Percentiles rank a stretch among this genome's conserved stretches.
phyloP scores from a whole-genome alignment of 2,329 filamentous ascomycete genomes.

The Ascochyta lentis region DNA sequence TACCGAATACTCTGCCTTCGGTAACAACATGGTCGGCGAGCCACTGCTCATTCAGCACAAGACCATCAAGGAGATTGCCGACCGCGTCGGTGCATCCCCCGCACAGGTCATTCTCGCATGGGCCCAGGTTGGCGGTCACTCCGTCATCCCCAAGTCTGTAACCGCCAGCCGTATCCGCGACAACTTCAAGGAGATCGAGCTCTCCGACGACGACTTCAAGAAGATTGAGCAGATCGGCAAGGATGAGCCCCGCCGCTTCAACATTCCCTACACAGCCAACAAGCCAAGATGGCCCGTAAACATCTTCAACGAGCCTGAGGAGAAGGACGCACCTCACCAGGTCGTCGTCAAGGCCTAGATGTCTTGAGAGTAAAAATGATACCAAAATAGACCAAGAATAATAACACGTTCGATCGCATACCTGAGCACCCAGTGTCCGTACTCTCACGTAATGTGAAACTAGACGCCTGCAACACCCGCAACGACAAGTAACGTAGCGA shows the following conservation, averaged over 20 bases:
- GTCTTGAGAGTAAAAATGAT: constrained; percentile 1
- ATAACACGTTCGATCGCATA: background rate
- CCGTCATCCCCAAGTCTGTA: constrained; percentile 44
- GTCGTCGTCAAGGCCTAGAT: constrained; percentile 40
- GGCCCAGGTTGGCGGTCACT: constrained; percentile 70
- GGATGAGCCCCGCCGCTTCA: constrained; percentile 66
- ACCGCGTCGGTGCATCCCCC: constrained; percentile 67
- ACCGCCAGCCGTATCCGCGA: constrained; percentile 39
- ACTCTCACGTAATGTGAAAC: too few relatives aligned
- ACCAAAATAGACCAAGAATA: constrained; percentile 5
- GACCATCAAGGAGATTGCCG: constrained; percentile 72
- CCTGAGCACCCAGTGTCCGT: too few relatives aligned
- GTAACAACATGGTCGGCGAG: constrained; percentile 62
- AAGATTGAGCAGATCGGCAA: constrained; percentile 59
- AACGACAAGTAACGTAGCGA: too few relatives aligned
- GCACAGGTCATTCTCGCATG: constrained; percentile 85
- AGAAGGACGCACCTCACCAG: constrained; percentile 59
- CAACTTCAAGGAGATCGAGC: constrained; percentile 43
- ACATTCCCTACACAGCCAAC: constrained; percentile 51
- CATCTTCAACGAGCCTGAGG: constrained; percentile 62
- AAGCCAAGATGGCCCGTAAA: constrained; percentile 64
- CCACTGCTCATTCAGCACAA: constrained; percentile 51
- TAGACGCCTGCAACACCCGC: too few relatives aligned
- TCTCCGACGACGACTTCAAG: constrained; percentile 35
- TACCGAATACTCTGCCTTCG: constrained; percentile 54